Conservation (phyloP, 768 basidiomycete genomes). For the Polyporus arcularius region DNA sequence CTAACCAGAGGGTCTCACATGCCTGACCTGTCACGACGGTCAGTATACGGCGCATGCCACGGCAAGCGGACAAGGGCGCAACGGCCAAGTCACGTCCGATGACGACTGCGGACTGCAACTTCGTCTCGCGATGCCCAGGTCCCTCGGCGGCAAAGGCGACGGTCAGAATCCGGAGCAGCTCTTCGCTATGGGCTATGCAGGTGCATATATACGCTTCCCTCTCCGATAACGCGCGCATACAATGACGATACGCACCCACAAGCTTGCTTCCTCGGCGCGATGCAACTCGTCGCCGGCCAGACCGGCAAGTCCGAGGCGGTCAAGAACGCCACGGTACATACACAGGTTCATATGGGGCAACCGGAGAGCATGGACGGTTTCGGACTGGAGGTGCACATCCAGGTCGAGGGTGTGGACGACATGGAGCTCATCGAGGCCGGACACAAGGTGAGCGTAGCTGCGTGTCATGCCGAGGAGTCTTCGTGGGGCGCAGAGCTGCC, state of each 20-base stretch:
- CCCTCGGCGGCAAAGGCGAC: constrained; percentile 38
- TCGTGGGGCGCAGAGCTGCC: neutral
- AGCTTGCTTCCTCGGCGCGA: constrained; percentile 76
- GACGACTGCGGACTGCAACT: constrained; percentile 35
- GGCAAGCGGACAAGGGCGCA: constrained; percentile 66
- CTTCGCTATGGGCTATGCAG: constrained; percentile 38
- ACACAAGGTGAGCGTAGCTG: constrained; percentile 54
- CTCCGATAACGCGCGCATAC: neutral
- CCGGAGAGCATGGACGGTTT: constrained; percentile 60
- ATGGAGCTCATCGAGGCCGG: constrained; percentile 64
- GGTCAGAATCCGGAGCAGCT: constrained; percentile 44
- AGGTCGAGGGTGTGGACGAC: constrained; percentile 69
- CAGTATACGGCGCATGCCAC: constrained; percentile 72
- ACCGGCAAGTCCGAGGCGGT: constrained; percentile 57
- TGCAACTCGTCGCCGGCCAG: constrained; percentile 58
- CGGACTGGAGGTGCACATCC: constrained; percentile 68
- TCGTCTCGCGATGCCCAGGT: constrained; percentile 36
- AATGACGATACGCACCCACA: constrained; percentile 26
- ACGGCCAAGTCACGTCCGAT: constrained; percentile 45
- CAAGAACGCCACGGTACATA: constrained; percentile 60
- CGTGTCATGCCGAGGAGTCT: neutral
- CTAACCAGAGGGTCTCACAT: neutral
- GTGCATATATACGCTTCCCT: constrained; percentile 20
- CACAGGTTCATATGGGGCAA: constrained; percentile 63
- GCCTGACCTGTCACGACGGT: neutral